Evolutionary conservation across 805 yeast species (phyloP).

Genomic region (Starmerella apis): DNA sequence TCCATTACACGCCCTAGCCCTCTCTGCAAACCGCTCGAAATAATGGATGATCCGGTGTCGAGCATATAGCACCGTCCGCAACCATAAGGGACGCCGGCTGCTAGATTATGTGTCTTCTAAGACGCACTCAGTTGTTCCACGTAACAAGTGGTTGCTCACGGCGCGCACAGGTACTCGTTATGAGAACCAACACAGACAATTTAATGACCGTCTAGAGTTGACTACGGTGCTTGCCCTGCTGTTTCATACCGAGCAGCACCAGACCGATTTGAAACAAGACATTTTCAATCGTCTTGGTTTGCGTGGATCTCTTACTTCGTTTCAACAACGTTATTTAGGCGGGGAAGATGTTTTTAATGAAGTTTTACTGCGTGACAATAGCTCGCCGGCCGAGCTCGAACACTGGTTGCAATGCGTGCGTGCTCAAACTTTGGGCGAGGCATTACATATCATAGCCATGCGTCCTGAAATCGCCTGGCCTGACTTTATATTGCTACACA

Average conservation of each 20-base stretch:
- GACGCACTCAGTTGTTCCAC: constrained; percentile 13
- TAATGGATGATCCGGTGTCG: constrained; percentile 9
- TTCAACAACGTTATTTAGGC: not conserved
- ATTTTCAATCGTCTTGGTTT: not conserved
- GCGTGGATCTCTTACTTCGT: not conserved
- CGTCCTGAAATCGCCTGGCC: constrained; percentile 26
- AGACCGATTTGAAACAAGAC: not conserved
- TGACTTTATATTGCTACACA: constrained; percentile 25
- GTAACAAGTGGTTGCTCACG: constrained; percentile 11
- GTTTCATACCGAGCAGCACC: not conserved
- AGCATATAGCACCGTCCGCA: constrained; percentile 7
- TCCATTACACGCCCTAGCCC: constrained; percentile 1
- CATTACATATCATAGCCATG: constrained; percentile 19
- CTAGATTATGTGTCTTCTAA: constrained; percentile 16
- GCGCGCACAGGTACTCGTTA: constrained; percentile 20
- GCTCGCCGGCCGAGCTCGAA: constrained; percentile 6
- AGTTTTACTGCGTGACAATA: not conserved
- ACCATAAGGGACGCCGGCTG: constrained; percentile 15
- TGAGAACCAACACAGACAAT: not conserved
- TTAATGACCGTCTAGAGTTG: constrained; percentile 15
- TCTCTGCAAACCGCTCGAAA: not conserved
- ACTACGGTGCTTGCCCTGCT: constrained; percentile 8
- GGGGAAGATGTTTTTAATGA: constrained; percentile 1
- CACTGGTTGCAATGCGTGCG: constrained; percentile 12
- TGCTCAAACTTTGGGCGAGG: constrained; percentile 18